A percentile compares a stretch with the other conserved stretches of the same genome.
These are phyloP conservation scores for Fusarium decemcellulare DNA, from an alignment of 2,329 filamentous ascomycete species.

Conservation along the genomic window DNA sequence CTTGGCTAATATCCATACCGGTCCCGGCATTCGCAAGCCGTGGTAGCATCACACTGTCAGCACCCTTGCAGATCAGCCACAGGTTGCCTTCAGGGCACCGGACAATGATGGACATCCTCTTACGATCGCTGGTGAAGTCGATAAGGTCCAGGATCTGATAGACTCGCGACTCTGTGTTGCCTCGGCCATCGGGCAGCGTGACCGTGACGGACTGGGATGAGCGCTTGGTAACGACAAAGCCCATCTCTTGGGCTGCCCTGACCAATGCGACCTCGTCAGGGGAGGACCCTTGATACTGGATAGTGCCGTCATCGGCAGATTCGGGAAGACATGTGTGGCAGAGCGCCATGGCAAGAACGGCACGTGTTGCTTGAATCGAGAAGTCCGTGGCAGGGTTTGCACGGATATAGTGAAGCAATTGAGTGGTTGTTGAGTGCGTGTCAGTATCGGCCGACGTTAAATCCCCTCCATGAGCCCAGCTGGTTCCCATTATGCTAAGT, in stretches of 20 bases:
- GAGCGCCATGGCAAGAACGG: background rate
- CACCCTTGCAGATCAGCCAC: slow-evolving; percentile 89
- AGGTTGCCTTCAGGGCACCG: slow-evolving; percentile 85
- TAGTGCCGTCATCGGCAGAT: background rate
- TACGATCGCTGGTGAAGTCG: slow-evolving; percentile 89
- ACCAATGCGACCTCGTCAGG: background rate
- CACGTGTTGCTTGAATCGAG: background rate
- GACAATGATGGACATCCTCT: slow-evolving; percentile 89
- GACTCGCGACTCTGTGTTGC: background rate
- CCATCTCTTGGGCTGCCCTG: background rate
- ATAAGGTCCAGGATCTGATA: slow-evolving; percentile 89
- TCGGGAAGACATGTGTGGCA: background rate
- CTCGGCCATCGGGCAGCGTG: background rate
- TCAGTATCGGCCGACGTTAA: background rate
- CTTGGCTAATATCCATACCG: too few species aligned
- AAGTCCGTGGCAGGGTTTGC: background rate
- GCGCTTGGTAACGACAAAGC: background rate
- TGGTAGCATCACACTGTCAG: slow-evolving; percentile 85
- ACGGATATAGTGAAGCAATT: background rate
- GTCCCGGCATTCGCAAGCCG: slow-evolving; percentile 62
- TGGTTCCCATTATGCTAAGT: background rate
- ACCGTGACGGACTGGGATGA: background rate
- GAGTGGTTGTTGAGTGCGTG: background rate
- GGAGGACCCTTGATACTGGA: background rate
- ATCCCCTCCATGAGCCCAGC: background rate